phyloP scores from a whole-genome alignment of 2,329 filamentous ascomycete species.

The Dactylella cylindrospora region DNA sequence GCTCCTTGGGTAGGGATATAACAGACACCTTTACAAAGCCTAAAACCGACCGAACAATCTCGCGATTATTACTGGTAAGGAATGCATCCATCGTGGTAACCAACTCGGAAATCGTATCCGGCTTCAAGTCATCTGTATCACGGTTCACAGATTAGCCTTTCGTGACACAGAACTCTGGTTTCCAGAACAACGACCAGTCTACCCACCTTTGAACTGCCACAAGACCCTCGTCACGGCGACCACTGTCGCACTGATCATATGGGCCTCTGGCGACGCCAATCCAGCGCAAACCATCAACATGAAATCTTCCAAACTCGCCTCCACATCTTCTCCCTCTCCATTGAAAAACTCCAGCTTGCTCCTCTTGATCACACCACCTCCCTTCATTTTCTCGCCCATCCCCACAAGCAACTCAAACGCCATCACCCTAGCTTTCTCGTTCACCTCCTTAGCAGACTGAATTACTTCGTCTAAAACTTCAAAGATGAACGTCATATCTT shows the following conservation, averaged over 20 bases:
- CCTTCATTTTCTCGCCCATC: slow-evolving; percentile 80
- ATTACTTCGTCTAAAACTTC: slow-evolving; percentile 90
- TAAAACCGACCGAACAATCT: slow-evolving; percentile 91
- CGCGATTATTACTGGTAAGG: slow-evolving; percentile 91
- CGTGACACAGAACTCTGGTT: not conserved
- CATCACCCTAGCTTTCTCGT: slow-evolving; percentile 85
- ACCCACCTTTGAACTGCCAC: slow-evolving; percentile 70
- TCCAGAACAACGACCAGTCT: not conserved
- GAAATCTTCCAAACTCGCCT: slow-evolving; percentile 87
- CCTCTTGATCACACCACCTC: slow-evolving; percentile 76
- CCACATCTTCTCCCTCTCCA: slow-evolving; percentile 71
- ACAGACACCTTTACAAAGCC: slow-evolving; percentile 97
- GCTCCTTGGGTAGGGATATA: slow-evolving; percentile 75
- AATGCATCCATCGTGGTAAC: slow-evolving; percentile 96
- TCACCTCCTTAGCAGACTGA: slow-evolving; percentile 94
- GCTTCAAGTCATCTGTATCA: slow-evolving; percentile 62
- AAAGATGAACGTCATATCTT: slow-evolving; percentile 88
- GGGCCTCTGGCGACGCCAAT: slow-evolving; percentile 84
- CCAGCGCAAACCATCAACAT: slow-evolving; percentile 98
- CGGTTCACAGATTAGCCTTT: not conserved
- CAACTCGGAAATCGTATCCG: slow-evolving; percentile 74
- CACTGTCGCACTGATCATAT: slow-evolving; percentile 98
- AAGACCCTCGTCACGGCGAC: slow-evolving; percentile 90
- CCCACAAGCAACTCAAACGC: slow-evolving; percentile 88
- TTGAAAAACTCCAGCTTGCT: slow-evolving; percentile 86